Evolutionary conservation across 306 rosid species (phyloP), one percentile per base, ranked within the genome.

Genomic region (Carpinus viminea): DNA sequence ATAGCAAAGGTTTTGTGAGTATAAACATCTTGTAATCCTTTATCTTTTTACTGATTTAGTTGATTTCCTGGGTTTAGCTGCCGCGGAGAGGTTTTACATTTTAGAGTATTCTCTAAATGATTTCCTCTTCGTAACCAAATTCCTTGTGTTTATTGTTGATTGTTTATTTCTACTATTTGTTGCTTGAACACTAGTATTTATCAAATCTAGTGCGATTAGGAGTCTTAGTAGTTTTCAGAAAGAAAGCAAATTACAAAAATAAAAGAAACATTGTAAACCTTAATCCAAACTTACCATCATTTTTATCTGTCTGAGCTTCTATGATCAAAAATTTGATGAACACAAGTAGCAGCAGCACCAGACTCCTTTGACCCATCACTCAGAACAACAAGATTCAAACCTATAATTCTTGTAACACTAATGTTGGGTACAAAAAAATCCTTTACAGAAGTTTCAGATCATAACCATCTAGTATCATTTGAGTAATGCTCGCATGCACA

Each of bases 271-370:
- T 11, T 24, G 50, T 12, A 66, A 36, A 53, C 26, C 26, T 45
- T 55, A 47, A 54, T 34, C 66, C 34, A 71, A 57, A 70, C 85
- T 82, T 82, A 82, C 85, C 52, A 51, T 82, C 85, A 18, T 0
- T 34, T 68, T 0, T 5, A 74, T 34, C 0, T 64, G 74, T 77
- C 21, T 15, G 2, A 17, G 71, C 50, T 38, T 77, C 77, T 17
- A 61, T 2, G 52, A 43, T 21, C 12, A 66, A 43, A 16, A 36
- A 2, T 55, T 47, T 78, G 1, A 75, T 38, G 48, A 55, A 56
- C 36, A 1, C 1, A 54, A 65, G 74, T 10, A 77, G 56, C 74
- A 73, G 56, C 34, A 82, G 26, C 52, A 28, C 20, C 55, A 17
- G 5, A 7, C 8, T 50, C 28, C 70, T 64, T 28, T 56, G 82